Evolutionary conservation across 192 early-diverging fungal genomes (phyloP), one percentile per base, ranked within the genome.

Genomic region (Phycomyces nitens): DNA sequence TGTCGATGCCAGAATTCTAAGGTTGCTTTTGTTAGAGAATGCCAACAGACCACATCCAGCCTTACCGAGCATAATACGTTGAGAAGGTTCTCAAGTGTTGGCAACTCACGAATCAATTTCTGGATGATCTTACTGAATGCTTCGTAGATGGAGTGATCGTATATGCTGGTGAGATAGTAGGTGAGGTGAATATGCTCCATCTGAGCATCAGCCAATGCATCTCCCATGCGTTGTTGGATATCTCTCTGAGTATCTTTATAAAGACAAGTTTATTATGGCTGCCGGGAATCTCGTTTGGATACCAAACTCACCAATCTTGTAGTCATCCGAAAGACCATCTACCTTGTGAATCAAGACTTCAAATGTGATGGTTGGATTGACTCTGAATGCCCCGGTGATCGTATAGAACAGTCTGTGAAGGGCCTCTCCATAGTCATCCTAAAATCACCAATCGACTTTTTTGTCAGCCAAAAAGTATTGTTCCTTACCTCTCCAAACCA

Each of bases 261-360:
- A n/a, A n/a, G n/a, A n/a, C n/a, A n/a, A n/a, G n/a, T n/a, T n/a
- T n/a, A n/a, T n/a, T n/a, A n/a, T n/a, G n/a, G n/a, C n/a, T n/a
- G n/a, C n/a, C n/a, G n/a, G n/a, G n/a, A n/a, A n/a, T n/a, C n/a
- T n/a, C n/a, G n/a, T n/a, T n/a, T n/a, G n/a, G n/a, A n/a, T 7
- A 34, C 7, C 7, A 34, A 7, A 34, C 71, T 29, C 73, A 92
- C 89, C 93, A 79, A 93, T 88, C 82, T 96, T 95, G 74, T 92
- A 90, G 64, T 99, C 96, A 66, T 97, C 94, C 0, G 90, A 92
- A 47, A 99, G 78, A 27, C 94, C 94, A 65, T 99, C 96, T 2
- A 96, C 90, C 80, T 99, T 99, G 80, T 99, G 93, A 55, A 99
- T 89, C 58, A 99, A 90, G 7, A 99, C 88, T 70, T 97, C 94